Conservation (phyloP, 1,139 yeast species). For the Debaryomyces singareniensis region DNA sequence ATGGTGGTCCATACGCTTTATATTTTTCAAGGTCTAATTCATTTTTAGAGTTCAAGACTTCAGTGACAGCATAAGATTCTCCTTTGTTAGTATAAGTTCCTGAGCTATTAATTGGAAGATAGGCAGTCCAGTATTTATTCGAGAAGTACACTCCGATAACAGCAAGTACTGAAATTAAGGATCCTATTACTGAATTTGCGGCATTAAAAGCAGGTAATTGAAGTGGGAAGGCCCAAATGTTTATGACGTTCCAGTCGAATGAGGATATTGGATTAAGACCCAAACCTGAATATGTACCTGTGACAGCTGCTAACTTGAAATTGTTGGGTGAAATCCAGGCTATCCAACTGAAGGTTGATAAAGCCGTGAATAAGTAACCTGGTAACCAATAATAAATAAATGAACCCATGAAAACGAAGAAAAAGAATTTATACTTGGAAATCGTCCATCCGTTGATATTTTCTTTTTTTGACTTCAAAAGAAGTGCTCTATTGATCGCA, state of each 20-base stretch:
- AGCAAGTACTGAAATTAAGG: slow-evolving; percentile 39
- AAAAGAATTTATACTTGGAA: slow-evolving; percentile 26
- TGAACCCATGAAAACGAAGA: slow-evolving; percentile 14
- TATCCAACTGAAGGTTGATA: slow-evolving; percentile 32
- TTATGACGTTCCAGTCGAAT: slow-evolving; percentile 37
- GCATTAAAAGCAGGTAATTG: slow-evolving; percentile 60
- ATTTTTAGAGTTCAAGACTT: slow-evolving; percentile 33
- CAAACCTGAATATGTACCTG: slow-evolving; percentile 45
- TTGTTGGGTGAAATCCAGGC: slow-evolving; percentile 31
- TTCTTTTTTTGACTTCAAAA: slow-evolving; percentile 35
- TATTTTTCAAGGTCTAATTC: slow-evolving; percentile 39
- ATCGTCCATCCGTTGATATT: slow-evolving; percentile 32
- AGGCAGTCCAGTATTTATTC: slow-evolving; percentile 38
- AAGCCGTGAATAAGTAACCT: slow-evolving; percentile 23
- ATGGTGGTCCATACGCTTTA: slow-evolving; percentile 37
- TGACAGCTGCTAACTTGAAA: slow-evolving; percentile 37
- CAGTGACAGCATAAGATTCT: slow-evolving; percentile 26
- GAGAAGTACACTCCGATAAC: slow-evolving; percentile 38
- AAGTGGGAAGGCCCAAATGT: slow-evolving; percentile 55
- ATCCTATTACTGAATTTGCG: slow-evolving; percentile 16
- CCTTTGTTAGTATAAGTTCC: slow-evolving; percentile 35
- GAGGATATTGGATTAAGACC: slow-evolving; percentile 42
- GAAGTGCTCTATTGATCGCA: slow-evolving; percentile 41
- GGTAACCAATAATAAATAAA: slow-evolving; percentile 33
- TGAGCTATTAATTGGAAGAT: slow-evolving; percentile 36